Evolutionary conservation across 2,329 filamentous ascomycete genomes (phyloP).

Genomic region (Aspergillus calidoustus): DNA sequence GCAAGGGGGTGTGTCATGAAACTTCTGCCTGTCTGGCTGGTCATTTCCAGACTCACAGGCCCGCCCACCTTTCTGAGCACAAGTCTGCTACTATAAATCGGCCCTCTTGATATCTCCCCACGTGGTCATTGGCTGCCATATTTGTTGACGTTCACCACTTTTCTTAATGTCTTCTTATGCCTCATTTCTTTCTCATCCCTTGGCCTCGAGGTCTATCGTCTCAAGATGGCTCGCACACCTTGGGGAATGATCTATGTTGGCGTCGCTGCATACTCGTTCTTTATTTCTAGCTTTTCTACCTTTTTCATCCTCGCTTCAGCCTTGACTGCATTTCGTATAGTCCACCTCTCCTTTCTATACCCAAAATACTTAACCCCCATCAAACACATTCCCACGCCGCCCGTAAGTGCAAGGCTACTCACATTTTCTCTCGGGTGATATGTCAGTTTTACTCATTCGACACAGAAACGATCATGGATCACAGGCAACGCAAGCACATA

Average conservation of each 20-base stretch:
- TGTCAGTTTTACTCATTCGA: neutral
- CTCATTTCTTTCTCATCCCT: neutral
- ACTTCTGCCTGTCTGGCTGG: constrained; percentile 6
- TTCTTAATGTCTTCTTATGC: neutral
- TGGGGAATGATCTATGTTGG: constrained; percentile 24
- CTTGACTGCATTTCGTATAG: constrained; percentile 27
- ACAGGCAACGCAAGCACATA: constrained; percentile 51
- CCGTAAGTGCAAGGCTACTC: constrained; percentile 41
- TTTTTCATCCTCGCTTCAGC: constrained; percentile 26
- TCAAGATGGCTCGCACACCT: constrained; percentile 15
- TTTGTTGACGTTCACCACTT: neutral
- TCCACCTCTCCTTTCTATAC: constrained; percentile 56
- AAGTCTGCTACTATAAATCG: neutral
- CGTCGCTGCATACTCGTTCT: constrained; percentile 32
- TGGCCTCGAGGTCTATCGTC: neutral
- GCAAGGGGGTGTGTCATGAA: neutral
- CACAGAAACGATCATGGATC: constrained; percentile 47
- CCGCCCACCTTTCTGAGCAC: neutral
- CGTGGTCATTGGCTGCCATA: neutral
- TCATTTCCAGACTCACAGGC: neutral
- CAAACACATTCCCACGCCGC: constrained; percentile 59
- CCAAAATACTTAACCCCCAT: constrained; percentile 63
- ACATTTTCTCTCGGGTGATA: neutral
- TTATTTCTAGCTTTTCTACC: constrained; percentile 33
- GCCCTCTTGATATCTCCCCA: neutral